phyloP scores from a whole-genome alignment of 352 stramenopile species.

The Albugo laibachii region DNA sequence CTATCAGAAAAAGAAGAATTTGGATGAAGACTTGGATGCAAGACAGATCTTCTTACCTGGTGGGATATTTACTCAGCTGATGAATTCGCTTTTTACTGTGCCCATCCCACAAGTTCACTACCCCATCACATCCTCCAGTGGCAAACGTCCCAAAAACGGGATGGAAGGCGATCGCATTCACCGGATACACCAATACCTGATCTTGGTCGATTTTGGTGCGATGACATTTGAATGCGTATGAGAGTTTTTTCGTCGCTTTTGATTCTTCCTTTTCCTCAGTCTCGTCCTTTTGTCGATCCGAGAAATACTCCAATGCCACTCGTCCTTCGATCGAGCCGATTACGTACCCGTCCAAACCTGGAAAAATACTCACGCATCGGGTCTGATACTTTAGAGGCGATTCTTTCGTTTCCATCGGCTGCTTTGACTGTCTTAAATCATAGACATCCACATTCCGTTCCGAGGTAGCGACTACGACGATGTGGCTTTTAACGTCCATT shows the following conservation, averaged over 20 bases:
- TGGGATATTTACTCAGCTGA: constrained; percentile 65
- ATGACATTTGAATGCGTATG: constrained; percentile 98
- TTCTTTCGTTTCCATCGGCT: constrained; percentile 42
- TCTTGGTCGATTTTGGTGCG: constrained; percentile 60
- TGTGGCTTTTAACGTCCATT: constrained; percentile 32
- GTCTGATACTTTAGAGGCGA: constrained; percentile 84
- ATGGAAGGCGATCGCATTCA: constrained; percentile 95
- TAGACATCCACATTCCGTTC: constrained; percentile 41
- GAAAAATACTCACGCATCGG: constrained; percentile 68
- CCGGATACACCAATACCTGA: constrained; percentile 82
- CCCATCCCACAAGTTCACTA: constrained; percentile 87
- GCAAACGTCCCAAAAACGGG: constrained; percentile 87
- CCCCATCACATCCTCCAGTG: constrained; percentile 88
- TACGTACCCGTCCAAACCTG: constrained; percentile 62
- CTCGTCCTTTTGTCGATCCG: constrained; percentile 17
- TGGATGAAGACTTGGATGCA: background rate
- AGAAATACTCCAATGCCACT: constrained; percentile 92
- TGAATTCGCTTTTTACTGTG: constrained; percentile 90
- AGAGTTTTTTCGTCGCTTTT: constrained; percentile 41
- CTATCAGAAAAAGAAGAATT: constrained; percentile 18
- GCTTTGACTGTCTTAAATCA: constrained; percentile 57
- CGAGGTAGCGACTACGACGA: constrained; percentile 37
- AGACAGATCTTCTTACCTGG: constrained; percentile 10
- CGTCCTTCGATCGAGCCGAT: constrained; percentile 91
- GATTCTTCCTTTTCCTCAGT: constrained; percentile 15